Evolutionary conservation across 352 stramenopile species (phyloP).

Genomic region (Thalassiosira sp.): DNA sequence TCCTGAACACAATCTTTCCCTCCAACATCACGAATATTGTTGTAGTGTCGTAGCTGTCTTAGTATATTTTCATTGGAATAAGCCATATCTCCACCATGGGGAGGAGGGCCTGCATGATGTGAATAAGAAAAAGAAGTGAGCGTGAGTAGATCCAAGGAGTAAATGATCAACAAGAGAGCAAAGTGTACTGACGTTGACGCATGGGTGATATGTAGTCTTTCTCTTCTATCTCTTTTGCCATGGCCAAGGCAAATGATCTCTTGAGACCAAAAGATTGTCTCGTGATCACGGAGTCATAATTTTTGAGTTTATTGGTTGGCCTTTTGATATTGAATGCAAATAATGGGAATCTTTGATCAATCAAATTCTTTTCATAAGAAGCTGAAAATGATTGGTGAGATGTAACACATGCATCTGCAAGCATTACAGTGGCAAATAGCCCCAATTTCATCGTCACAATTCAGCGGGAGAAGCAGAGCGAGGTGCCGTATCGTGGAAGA

Average conservation of each 20-base stretch:
- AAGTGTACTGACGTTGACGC: slow-evolving; percentile 27
- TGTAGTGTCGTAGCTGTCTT: slow-evolving; percentile 34
- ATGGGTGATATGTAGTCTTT: slow-evolving; percentile 47
- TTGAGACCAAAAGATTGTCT: too few relatives aligned
- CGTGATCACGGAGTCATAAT: too few relatives aligned
- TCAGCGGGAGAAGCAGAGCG: too few relatives aligned
- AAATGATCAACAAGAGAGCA: background rate
- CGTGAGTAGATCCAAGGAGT: background rate
- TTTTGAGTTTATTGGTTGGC: too few relatives aligned
- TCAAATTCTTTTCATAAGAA: background rate
- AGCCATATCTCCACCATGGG: slow-evolving; percentile 48
- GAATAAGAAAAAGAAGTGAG: background rate
- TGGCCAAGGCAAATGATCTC: slow-evolving; percentile 4
- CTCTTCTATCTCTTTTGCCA: slow-evolving; percentile 31
- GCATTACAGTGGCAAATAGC: too few relatives aligned
- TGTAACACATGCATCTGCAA: slow-evolving; percentile 1
- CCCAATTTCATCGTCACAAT: too few relatives aligned
- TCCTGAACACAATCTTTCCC: slow-evolving; percentile 44
- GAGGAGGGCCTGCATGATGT: slow-evolving; percentile 5
- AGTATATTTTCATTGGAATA: slow-evolving; percentile 54
- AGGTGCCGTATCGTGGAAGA: too few relatives aligned
- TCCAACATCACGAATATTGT: slow-evolving; percentile 41
- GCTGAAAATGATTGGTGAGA: background rate
- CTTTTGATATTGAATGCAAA: background rate
- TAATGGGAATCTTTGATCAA: background rate